These are phyloP conservation scores for Funneliformis geosporum DNA, from an alignment of 192 early-diverging fungal genomes.

Conservation along the genomic window DNA sequence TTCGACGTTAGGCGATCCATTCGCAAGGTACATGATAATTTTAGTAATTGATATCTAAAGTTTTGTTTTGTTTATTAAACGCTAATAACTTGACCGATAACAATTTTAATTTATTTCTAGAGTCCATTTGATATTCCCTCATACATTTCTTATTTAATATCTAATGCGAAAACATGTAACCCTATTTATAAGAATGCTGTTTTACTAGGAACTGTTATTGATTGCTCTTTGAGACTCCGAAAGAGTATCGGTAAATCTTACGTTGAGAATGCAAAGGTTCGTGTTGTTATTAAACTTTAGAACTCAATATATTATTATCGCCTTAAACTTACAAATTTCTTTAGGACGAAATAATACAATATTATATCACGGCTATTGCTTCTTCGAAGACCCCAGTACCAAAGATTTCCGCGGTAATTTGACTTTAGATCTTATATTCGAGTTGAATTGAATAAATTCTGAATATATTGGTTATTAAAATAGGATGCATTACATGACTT, in stretches of 20 bases:
- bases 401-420: conserved; percentile 43
- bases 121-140: conserved; percentile 52
- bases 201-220: conserved; percentile 64
- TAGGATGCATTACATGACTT: conserved; percentile 61
- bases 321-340: not conserved
- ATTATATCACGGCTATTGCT: conserved; percentile 56
- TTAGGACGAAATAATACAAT: conserved; percentile 58
- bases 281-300: not conserved
- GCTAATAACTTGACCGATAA: conserved; percentile 9
- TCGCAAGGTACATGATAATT: conserved; percentile 42
- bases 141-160: conserved; percentile 51
- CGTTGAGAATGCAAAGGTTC: conserved; percentile 19
- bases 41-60: not conserved
- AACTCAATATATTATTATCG: not conserved
- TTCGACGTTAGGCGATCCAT: conserved; percentile 61
- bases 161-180: conserved; percentile 42
- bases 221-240: conserved; percentile 55
- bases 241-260: conserved; percentile 31
- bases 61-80: not conserved
- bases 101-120: conserved; percentile 32
- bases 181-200: conserved; percentile 53
- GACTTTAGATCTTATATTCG: conserved; percentile 19
- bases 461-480: not conserved
- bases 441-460: not conserved
- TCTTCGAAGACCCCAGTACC: conserved; percentile 57